Evolutionary conservation across 306 rosid species (phyloP).

Genomic region (Sphenostylis stenocarpa): DNA sequence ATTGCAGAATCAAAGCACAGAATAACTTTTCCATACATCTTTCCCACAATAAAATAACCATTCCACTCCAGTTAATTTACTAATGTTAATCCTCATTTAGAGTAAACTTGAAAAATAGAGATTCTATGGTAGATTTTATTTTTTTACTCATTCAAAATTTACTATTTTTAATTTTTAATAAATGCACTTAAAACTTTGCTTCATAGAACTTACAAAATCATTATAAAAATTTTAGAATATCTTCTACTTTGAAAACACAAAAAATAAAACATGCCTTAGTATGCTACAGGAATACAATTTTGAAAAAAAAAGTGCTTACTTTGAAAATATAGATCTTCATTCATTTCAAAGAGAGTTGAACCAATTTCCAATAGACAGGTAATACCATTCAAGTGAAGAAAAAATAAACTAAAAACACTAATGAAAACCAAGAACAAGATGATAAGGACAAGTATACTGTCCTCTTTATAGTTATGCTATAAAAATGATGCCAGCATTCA

Average conservation of each 20-base stretch:
- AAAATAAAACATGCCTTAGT: neutral
- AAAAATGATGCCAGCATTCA: neutral
- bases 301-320: slow-evolving; percentile 5
- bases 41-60: neutral
- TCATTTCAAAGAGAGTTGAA: neutral
- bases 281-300: neutral
- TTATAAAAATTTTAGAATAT: neutral
- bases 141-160: neutral
- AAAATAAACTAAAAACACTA: neutral
- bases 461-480: neutral
- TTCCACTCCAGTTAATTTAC: neutral
- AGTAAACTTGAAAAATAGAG: neutral
- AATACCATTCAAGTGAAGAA: neutral
- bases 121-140: neutral
- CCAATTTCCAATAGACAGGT: neutral
- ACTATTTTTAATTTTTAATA: neutral
- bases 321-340: neutral
- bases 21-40: neutral
- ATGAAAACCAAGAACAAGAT: neutral
- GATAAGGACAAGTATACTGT: neutral
- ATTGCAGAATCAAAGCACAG: neutral
- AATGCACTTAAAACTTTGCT: neutral
- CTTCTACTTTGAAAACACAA: neutral
- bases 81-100: neutral
- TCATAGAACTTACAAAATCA: neutral